These are phyloP conservation scores for Aspergillus latus DNA, from an alignment of 2,329 filamentous ascomycete genomes.

Conservation along the genomic window DNA sequence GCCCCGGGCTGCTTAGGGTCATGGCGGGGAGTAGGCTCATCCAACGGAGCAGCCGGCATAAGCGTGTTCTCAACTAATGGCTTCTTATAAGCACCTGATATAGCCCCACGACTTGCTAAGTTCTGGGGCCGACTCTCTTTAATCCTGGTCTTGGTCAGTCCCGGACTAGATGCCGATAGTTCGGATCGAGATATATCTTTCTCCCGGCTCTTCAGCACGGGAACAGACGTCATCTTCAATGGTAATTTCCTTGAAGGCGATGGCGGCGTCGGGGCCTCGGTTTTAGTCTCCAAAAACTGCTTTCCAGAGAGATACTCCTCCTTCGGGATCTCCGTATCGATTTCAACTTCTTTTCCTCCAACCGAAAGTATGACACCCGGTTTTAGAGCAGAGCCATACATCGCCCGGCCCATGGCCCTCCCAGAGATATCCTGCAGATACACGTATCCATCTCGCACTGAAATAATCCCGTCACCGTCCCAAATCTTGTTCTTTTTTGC, in stretches of 20 bases:
- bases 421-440: conserved; percentile 63
- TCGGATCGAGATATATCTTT: conserved; percentile 6
- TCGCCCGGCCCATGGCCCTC: conserved; percentile 60
- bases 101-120: conserved; percentile 37
- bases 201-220: conserved; percentile 14
- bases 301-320: conserved; percentile 54
- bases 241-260: conserved; percentile 24
- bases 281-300: conserved; percentile 25
- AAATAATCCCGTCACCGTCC: conserved; percentile 70
- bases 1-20: conserved; percentile 61
- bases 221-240: conserved; percentile 22
- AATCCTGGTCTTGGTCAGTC: conserved; percentile 14
- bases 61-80: conserved; percentile 58
- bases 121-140: conserved; percentile 16
- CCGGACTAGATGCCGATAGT: not conserved
- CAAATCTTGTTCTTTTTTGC: conserved; percentile 75
- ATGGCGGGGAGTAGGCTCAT: conserved; percentile 62
- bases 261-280: conserved; percentile 17
- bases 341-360: conserved; percentile 66
- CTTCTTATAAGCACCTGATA: conserved; percentile 58
- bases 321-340: conserved; percentile 62
- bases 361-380: conserved; percentile 62
- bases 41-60: conserved; percentile 46
- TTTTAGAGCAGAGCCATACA: conserved; percentile 56
- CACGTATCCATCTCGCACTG: conserved; percentile 57